Evolutionary conservation across 345 rosid species (phyloP).

Genomic region (Laguncularia racemosa): DNA sequence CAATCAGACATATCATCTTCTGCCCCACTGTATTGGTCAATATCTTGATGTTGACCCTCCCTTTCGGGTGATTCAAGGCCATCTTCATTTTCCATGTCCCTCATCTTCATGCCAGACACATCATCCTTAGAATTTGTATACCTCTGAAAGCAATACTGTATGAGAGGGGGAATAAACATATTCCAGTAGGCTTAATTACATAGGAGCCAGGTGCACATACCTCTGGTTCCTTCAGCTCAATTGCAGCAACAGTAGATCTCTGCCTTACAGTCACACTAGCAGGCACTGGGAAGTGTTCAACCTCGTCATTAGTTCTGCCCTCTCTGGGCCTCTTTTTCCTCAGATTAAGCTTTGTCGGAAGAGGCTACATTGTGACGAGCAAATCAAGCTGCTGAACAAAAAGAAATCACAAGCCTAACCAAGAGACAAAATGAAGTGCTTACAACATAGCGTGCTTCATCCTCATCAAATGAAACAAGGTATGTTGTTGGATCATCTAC

Average conservation of each 20-base stretch:
- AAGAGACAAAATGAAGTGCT: neutral
- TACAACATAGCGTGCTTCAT: conserved; percentile 81
- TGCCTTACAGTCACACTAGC: conserved; percentile 68
- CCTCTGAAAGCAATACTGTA: conserved; percentile 33
- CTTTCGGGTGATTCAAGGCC: conserved; percentile 45
- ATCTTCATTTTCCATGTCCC: conserved; percentile 47
- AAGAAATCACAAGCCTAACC: neutral
- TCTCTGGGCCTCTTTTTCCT: conserved; percentile 81
- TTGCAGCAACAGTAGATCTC: conserved; percentile 44
- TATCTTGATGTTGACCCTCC: conserved; percentile 27
- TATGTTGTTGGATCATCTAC: conserved; percentile 65
- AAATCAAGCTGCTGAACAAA: neutral
- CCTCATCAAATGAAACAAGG: conserved; percentile 75
- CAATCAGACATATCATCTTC: conserved; percentile 79
- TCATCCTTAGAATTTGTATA: conserved; percentile 39
- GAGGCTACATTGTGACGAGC: conserved; percentile 49
- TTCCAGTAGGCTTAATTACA: conserved; percentile 4
- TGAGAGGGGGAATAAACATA: neutral
- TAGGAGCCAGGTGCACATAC: conserved; percentile 26
- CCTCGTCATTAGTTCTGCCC: conserved; percentile 76
- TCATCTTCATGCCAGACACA: conserved; percentile 38
- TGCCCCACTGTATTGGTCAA: conserved; percentile 46
- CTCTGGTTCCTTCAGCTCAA: conserved; percentile 62
- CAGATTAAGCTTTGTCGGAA: conserved; percentile 73
- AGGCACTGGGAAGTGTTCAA: conserved; percentile 83